Conservation (phyloP, 2,329 filamentous ascomycete genomes). For the Fusarium tanahbumbuense region DNA sequence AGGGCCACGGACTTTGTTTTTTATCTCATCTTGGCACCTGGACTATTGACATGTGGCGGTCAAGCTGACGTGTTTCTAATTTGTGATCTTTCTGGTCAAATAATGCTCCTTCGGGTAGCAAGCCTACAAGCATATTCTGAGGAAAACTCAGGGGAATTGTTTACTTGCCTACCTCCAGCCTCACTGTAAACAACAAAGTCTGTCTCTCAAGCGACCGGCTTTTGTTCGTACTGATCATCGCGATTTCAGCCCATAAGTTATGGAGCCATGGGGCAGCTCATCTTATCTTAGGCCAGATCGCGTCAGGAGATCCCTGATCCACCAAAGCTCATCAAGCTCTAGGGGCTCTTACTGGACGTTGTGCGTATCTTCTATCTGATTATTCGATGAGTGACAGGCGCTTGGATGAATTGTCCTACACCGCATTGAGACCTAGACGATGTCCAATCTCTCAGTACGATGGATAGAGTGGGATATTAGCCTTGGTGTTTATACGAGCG, state of each 20-base stretch:
- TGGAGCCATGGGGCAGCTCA: conserved; percentile 23
- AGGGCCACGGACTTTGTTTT: conserved; percentile 11
- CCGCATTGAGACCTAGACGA: background rate
- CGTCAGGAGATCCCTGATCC: conserved; percentile 14
- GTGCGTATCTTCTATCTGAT: background rate
- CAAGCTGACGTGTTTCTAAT: conserved; percentile 32
- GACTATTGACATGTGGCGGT: conserved; percentile 31
- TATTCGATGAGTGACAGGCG: background rate
- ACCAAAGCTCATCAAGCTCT: background rate
- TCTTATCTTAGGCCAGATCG: conserved; percentile 25
- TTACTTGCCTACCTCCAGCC: conserved; percentile 6
- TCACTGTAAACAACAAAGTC: conserved; percentile 4
- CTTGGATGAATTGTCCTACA: background rate
- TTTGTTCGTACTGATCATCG: conserved; percentile 2
- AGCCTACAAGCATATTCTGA: background rate
- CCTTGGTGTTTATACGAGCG: conserved; percentile 14
- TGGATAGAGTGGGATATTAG: conserved; percentile 8
- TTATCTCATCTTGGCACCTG: conserved; percentile 12
- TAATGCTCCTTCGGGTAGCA: conserved; percentile 22
- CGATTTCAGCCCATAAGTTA: conserved; percentile 33
- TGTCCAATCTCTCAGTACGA: conserved; percentile 24
- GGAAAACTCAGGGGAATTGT: background rate
- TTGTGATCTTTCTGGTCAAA: conserved; percentile 8
- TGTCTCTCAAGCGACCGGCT: conserved; percentile 21
- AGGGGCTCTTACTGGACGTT: background rate